Evolutionary conservation across 164 flowering plant species (phyloP).

Genomic region (Sedum album): DNA sequence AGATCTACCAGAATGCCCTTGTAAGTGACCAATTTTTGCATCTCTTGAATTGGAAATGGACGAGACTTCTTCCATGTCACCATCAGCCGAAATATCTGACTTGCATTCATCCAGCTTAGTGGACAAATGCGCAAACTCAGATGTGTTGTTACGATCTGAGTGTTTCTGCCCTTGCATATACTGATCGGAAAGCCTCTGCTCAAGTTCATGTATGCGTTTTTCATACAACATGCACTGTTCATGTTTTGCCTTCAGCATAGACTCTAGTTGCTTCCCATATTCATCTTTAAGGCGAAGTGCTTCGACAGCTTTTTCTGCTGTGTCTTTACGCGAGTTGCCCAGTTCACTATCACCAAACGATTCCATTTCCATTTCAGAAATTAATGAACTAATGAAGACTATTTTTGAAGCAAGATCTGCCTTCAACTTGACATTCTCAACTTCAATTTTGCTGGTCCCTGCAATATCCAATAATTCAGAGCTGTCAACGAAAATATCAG

Average conservation of each 20-base stretch:
- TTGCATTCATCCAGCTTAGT: no score
- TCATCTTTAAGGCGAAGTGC: slow-evolving; percentile 89
- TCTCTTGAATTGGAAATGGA: slow-evolving; percentile 35
- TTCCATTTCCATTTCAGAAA: no score
- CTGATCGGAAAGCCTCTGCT: slow-evolving; percentile 73
- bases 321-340: slow-evolving; percentile 56
- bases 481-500: slow-evolving; percentile 45
- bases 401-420: slow-evolving; percentile 94
- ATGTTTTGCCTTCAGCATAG: slow-evolving; percentile 63
- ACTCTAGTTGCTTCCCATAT: slow-evolving; percentile 70
- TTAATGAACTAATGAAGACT: slow-evolving; percentile 57
- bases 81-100: slow-evolving; percentile 49
- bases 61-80: slow-evolving; percentile 90
- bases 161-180: no score
- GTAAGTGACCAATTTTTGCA: slow-evolving; percentile 32
- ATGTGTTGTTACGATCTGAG: slow-evolving; percentile 28
- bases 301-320: no score
- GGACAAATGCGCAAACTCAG: slow-evolving; percentile 27
- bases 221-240: slow-evolving; percentile 62
- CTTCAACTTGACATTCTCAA: no score
- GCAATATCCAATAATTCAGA: slow-evolving; percentile 73
- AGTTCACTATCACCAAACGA: slow-evolving; percentile 68
- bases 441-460: no score
- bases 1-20: slow-evolving; percentile 30
- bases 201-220: slow-evolving; percentile 86